Conservation (phyloP, 2,329 filamentous ascomycete species). For the Aureobasidium zeae region DNA sequence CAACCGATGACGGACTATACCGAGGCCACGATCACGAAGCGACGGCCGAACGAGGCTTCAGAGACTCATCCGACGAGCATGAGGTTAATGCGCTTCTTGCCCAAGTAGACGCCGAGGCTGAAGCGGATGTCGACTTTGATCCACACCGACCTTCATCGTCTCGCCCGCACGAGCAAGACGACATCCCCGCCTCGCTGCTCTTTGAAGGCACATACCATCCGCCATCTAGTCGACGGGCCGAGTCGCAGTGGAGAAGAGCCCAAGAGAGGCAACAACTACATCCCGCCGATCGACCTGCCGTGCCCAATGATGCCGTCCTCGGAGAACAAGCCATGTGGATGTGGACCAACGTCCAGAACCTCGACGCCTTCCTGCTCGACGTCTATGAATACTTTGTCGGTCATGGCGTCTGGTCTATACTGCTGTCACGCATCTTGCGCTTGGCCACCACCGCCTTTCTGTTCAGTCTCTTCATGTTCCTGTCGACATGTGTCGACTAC, state of each 20-base stretch:
- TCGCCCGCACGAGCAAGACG: conserved; percentile 22
- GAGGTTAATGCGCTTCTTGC: conserved; percentile 49
- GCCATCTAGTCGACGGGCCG: conserved; percentile 19
- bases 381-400: conserved; percentile 82
- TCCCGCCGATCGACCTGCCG: conserved; percentile 15
- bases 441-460: conserved; percentile 75
- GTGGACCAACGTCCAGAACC: conserved; percentile 83
- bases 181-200: conserved; percentile 55
- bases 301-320: conserved; percentile 35
- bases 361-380: conserved; percentile 77
- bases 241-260: conserved; percentile 44
- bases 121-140: conserved; percentile 12
- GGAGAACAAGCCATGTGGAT: conserved; percentile 80
- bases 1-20: conserved; percentile 32
- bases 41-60: conserved; percentile 30
- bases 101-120: conserved; percentile 31
- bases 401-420: conserved; percentile 76
- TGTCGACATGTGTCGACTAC: conserved; percentile 81
- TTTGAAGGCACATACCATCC: conserved; percentile 40
- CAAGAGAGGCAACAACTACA: conserved; percentile 39
- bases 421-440: conserved; percentile 61
- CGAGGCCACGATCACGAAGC: conserved; percentile 27
- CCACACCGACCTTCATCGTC: neutral
- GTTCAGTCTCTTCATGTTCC: conserved; percentile 69
- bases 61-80: conserved; percentile 48